Conservation (phyloP, 495 filamentous ascomycete species). For the Hypoxylon fragiforme region DNA sequence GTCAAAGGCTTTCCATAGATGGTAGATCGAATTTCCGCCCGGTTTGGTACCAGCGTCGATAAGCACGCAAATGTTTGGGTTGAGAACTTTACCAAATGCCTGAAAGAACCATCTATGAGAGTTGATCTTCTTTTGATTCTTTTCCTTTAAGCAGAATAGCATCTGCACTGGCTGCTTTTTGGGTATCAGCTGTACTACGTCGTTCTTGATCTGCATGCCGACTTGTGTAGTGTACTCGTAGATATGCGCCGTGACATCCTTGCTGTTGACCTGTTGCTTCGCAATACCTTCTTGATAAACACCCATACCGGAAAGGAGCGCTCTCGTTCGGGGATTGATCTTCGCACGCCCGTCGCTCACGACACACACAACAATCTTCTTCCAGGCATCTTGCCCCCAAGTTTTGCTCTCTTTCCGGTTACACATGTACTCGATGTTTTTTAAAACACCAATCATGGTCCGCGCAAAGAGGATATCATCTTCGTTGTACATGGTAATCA, state of each 20-base stretch:
- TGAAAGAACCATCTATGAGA: conserved; percentile 99
- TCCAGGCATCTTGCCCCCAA: conserved; percentile 99
- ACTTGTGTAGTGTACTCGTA: conserved; percentile 99
- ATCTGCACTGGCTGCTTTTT: conserved; percentile 87
- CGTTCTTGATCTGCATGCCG: conserved; percentile 82
- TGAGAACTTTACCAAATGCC: conserved; percentile 87
- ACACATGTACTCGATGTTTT: conserved; percentile 98
- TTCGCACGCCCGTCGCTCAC: conserved; percentile 98
- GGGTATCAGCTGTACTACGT: conserved; percentile 78
- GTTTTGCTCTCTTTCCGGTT: conserved; percentile 87
- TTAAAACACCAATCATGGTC: conserved; percentile 96
- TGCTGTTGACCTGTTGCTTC: conserved; percentile 95
- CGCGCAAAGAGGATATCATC: conserved; percentile 95
- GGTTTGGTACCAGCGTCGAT: conserved; percentile 96
- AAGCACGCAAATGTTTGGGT: conserved; percentile 95
- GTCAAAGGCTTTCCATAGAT: conserved; percentile 98
- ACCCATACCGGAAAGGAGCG: conserved; percentile 89
- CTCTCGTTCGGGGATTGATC: conserved; percentile 90
- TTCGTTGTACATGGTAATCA: conserved; percentile 99
- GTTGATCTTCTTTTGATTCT: conserved; percentile 99
- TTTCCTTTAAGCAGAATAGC: conserved; percentile 98
- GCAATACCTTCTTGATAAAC: conserved; percentile 98
- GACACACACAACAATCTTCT: conserved; percentile 98
- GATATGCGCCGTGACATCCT: conserved; percentile 97
- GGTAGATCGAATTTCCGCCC: conserved; percentile 90